These are phyloP conservation scores for Claviceps arundinis DNA, from an alignment of 2,329 filamentous ascomycete genomes.

Conservation along the genomic window DNA sequence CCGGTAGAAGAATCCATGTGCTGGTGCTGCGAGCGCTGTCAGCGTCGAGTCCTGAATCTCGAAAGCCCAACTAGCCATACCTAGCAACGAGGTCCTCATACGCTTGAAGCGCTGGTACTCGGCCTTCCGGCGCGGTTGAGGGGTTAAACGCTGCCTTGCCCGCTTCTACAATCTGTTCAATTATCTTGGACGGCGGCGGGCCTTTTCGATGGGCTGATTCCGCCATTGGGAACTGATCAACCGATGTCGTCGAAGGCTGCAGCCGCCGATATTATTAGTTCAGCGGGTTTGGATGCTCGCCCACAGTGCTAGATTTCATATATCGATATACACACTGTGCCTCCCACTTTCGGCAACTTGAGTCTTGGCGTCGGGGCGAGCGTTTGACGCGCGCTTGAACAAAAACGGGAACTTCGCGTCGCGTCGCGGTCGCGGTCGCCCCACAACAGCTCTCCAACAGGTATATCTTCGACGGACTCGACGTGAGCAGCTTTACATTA, in stretches of 20 bases:
- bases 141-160: conserved; percentile 39
- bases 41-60: neutral
- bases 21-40: conserved; percentile 15
- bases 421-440: conserved; percentile 1
- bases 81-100: conserved; percentile 35
- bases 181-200: conserved; percentile 16
- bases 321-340: neutral
- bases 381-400: too few relatives aligned
- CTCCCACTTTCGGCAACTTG: neutral
- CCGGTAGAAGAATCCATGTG: conserved; percentile 42
- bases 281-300: neutral
- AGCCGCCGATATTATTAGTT: neutral
- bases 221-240: conserved; percentile 12
- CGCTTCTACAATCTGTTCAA: conserved; percentile 22
- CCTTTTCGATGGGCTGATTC: conserved; percentile 11
- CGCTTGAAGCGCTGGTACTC: conserved; percentile 22
- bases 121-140: conserved; percentile 18
- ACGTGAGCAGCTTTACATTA: neutral
- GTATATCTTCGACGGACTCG: too few relatives aligned
- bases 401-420: neutral
- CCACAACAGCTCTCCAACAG: neutral
- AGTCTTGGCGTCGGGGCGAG: neutral
- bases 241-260: neutral
- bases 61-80: conserved; percentile 20
- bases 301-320: neutral